phyloP scores from a whole-genome alignment of 73 alveolate genomes.

The Tetrahymena elliotti region DNA sequence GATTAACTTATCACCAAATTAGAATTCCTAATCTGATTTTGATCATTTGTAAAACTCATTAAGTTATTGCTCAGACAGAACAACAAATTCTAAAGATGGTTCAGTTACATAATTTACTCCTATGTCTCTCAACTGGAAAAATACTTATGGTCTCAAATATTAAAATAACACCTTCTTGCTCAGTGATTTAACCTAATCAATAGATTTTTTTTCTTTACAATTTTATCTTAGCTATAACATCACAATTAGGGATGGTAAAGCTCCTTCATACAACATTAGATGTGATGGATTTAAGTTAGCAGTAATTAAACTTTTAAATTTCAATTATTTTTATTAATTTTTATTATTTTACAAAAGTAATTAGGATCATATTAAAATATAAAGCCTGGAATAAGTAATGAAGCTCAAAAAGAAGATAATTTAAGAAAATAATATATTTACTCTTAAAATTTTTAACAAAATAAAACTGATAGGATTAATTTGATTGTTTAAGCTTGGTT shows the following conservation, averaged over 20 bases:
- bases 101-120: background rate
- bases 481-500: background rate
- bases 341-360: background rate
- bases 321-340: too few relatives aligned
- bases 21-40: background rate
- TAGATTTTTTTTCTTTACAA: background rate
- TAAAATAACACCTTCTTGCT: background rate
- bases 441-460: background rate
- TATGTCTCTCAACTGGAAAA: background rate
- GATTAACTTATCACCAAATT: background rate
- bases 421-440: background rate
- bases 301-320: background rate
- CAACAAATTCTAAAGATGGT: background rate
- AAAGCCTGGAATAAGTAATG: background rate
- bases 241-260: background rate
- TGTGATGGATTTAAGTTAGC: background rate
- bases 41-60: background rate
- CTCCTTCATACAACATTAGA: background rate
- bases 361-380: background rate
- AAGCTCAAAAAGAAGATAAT: background rate
- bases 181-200: background rate
- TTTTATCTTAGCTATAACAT: background rate
- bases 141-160: background rate
- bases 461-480: background rate
- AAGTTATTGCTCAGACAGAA: background rate